Base-by-base conservation (phyloP, 1,284 basidiomycete genomes). In the Jaminaea rosea region DNA sequence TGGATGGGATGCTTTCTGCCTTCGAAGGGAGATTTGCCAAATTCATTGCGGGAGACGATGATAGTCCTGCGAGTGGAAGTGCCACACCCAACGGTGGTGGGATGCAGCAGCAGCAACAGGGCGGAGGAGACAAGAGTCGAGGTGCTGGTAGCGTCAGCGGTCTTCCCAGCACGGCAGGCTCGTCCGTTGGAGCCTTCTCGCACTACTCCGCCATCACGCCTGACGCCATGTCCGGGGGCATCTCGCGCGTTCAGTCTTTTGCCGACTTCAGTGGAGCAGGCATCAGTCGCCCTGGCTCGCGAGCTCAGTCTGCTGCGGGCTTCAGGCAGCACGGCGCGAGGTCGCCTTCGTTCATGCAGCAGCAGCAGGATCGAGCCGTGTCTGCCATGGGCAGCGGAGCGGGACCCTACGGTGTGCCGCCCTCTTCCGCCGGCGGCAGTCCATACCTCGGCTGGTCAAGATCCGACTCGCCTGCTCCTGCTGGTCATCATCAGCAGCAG, bases 131-230 rank as follows among this genome's bases (percentile, higher is more conserved):
- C 36, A 50, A n/a, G 34, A 54, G 54, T n/a, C 51, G 21, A n/a
- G 53, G 46, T 2, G 44, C 57, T 7, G 45, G 52, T 26, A 62
- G 58, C 32, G 60, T 55, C 48, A 24, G 80, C 60, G 53, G 56
- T 55, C 10, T n/a, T n/a, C n/a, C n/a, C n/a, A n/a, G n/a, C n/a
- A n/a, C n/a, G n/a, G n/a, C n/a, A n/a, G 34, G 34, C n/a, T 36
- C 34, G n/a, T 45, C 55, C 2, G 51, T 75, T 6, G 93, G 92
- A 0, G 88, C 93, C 6, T 98, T 98, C 76, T 84, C 89, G 19
- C 90, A 91, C 67, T 97, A 88, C 76, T 91, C 87, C 65, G 84
- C 89, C 15, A 96, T 98, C 62, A 89, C 93, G 0, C 90, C 89
- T 0, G 79, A 82, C 11, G 70, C 62, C 0, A 72, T 65, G 1